Evolutionary conservation across 768 basidiomycete species (phyloP).

Genomic region (Lyophyllum atratum): DNA sequence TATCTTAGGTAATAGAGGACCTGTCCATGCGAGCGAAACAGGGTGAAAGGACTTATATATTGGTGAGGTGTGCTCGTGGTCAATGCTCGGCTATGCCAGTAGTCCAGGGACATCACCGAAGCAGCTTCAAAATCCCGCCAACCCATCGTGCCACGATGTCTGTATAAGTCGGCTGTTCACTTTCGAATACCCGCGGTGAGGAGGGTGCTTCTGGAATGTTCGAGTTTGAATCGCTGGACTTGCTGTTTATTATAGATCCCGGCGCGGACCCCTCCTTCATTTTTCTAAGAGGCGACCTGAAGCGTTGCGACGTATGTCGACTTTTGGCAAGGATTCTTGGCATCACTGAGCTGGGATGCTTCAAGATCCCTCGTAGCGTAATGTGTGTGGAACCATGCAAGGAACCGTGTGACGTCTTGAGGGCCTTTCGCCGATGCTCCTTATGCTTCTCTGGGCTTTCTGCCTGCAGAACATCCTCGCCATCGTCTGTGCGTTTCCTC

Average conservation of each 20-base stretch:
- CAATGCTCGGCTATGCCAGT: neutral
- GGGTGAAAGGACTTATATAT: neutral
- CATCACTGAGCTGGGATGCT: neutral
- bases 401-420: neutral
- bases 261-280: neutral
- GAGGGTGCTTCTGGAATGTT: neutral
- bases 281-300: neutral
- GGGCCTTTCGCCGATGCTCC: neutral
- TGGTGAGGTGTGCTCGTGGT: neutral
- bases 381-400: neutral
- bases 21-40: neutral
- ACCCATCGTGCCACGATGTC: neutral
- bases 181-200: neutral
- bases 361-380: neutral
- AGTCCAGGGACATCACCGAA: neutral
- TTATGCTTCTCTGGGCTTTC: neutral
- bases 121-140: neutral
- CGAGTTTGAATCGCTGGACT: neutral
- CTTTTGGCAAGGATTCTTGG: neutral
- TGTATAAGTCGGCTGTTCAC: neutral
- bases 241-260: neutral
- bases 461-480: neutral
- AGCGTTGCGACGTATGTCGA: neutral
- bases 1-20: neutral
- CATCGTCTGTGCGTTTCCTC: constrained; percentile 1